Evolutionary conservation across 495 filamentous ascomycete genomes (phyloP).

Genomic region (Penicillium soppii): DNA sequence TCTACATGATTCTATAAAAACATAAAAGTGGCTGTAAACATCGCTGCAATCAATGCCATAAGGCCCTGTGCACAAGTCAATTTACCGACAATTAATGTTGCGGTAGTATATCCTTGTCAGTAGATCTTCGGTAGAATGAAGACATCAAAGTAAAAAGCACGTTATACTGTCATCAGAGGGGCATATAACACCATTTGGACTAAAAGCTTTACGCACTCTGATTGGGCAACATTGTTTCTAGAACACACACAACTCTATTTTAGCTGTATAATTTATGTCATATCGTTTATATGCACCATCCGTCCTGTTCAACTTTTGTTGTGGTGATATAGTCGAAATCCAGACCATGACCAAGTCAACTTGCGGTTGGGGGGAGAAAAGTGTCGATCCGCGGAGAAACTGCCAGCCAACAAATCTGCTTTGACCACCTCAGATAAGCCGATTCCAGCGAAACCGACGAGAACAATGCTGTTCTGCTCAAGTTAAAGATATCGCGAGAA

Average conservation of each 20-base stretch:
- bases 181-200: too few species aligned
- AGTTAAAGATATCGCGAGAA: not conserved
- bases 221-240: too few species aligned
- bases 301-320: too few species aligned
- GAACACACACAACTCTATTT: too few species aligned
- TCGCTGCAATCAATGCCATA: conserved; percentile 10
- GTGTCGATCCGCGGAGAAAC: not conserved
- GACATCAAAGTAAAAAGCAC: too few species aligned
- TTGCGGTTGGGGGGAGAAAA: not conserved
- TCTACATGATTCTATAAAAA: conserved; percentile 9
- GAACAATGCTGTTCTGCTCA: not conserved
- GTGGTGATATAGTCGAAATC: not conserved
- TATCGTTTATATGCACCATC: too few species aligned
- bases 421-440: not conserved
- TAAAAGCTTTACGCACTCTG: too few species aligned
- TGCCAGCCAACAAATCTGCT: not conserved
- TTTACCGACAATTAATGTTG: too few species aligned
- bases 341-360: not conserved
- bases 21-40: conserved; percentile 11
- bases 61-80: conserved; percentile 5
- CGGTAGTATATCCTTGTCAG: too few species aligned
- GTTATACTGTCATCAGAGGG: too few species aligned
- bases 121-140: too few species aligned
- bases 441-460: not conserved
- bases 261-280: too few species aligned